Base-by-base conservation (phyloP, 2,329 filamentous ascomycete genomes). In the Stachybotrys echinatus region DNA sequence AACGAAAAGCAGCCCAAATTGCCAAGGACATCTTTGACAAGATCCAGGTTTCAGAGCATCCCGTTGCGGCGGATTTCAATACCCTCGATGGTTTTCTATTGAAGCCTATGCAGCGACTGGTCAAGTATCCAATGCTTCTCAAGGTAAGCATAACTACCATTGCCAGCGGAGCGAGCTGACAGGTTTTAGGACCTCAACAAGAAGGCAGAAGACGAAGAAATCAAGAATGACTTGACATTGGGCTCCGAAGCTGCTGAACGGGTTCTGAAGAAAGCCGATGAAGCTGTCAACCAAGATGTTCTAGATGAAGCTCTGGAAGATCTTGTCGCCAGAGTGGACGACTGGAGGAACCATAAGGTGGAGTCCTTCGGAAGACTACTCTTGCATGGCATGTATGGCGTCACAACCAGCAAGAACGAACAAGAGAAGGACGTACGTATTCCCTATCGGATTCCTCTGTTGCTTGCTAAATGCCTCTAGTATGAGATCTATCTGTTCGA, bases 401-500 rank as follows among this genome's bases (percentile, higher is more conserved):
- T 99, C 39, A 76, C 96, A 27, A 97, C 95, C 21, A 87, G 86
- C 58, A 88, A 89, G 69, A 95, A 85, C 62, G 92, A 96, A 53
- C 85, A 89, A 59, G 92, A 96, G 72, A 88, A 92, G 78, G 92
- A 96, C 69, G 89, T 92, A 71, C 65, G 60, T 31, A 12, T 18
- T 21, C 54, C n/a, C 37, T 20, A 6, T n/a, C 7, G 20, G 1
- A 4, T 12, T 34, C 18, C 17, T 37, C 80, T 74, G 31, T 3
- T 17, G 6, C 34, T 45, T 21, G 23, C 58, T 63, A 42, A 64
- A 54, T 7, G 17, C 40, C n/a, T n/a, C 21, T 58, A 96, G 88
- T 99, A 97, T 66, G 92, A 95, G 68, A 95, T 99, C 54, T 99
- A 95, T 69, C 84, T 99, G 23, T 99, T 99, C 67, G 89, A 97